Evolutionary conservation across 805 yeast species (phyloP), one percentile per base, ranked within the genome.

Genomic region (Yarrowia divulgata): DNA sequence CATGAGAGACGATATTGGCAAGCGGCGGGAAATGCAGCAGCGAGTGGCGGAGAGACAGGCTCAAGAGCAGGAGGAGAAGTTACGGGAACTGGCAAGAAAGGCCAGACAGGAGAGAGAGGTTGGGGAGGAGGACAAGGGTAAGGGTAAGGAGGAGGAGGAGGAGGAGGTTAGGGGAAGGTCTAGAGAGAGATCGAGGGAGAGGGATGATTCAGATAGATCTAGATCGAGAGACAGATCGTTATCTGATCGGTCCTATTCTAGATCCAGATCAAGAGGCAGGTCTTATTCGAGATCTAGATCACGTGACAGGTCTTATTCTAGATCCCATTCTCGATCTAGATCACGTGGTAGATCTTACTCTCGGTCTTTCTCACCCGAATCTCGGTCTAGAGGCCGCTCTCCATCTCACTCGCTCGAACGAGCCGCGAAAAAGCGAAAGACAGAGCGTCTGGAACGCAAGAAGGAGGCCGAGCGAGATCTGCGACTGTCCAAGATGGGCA

Each of bases 1-100:
- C 66, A 89, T 90, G 1, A 79, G 90, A 62, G 84, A 85, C 58
- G 88, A 86, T 69, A 81, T 89, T 42, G 81, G 81, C 58, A 74
- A 83, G 68, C 81, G 89, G 67, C 82, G 85, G 32, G 82, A 82
- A 43, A 77, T 84, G 78, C 84, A 83, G 74, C 81, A 80, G 71
- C 79, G 82, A 73, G 74, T 82, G 45, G 85, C 85, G 16, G 88
- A 85, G 72, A 80, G 83, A 72, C 85, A 85, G 71, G 78, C 80
- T 2, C 76, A 76, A 42, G 84, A 80, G 49, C 84, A 82, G 71
- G 90, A 87, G 72, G 85, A 83, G 69, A 82, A 81, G 67, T 74
- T 89, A 48, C 77, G 84, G 52, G 73, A 78, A 60, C 77, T 87
- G 69, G 90, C 90, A 0, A 78, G 80, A 57, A 81, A 78, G 69